Evolutionary conservation across 2,329 filamentous ascomycete genomes (phyloP).

Genomic region (Exophiala sideris): DNA sequence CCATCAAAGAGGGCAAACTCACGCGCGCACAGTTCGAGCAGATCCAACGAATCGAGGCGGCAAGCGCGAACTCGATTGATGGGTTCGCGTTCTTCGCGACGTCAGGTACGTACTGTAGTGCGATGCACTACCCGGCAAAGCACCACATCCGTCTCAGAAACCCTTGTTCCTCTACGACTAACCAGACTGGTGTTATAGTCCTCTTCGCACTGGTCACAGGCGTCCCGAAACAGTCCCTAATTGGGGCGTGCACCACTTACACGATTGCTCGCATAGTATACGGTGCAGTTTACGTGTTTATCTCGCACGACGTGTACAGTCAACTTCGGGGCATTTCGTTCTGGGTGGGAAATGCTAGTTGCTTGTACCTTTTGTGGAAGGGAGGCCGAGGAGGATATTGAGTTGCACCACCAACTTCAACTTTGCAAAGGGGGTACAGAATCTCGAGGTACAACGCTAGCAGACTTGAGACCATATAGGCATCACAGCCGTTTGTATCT

Average conservation of each 20-base stretch:
- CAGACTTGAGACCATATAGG: too few relatives aligned
- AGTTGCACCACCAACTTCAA: too few relatives aligned
- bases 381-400: slow-evolving; percentile 8
- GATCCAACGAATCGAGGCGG: slow-evolving; percentile 25
- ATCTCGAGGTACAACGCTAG: too few relatives aligned
- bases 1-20: slow-evolving; percentile 44
- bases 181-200: slow-evolving; percentile 29
- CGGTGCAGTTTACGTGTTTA: slow-evolving; percentile 39
- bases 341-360: slow-evolving; percentile 45
- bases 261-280: slow-evolving; percentile 42
- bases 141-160: neutral
- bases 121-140: neutral
- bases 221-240: slow-evolving; percentile 37
- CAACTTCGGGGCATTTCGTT: slow-evolving; percentile 39
- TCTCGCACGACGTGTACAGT: slow-evolving; percentile 36
- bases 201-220: slow-evolving; percentile 41
- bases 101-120: slow-evolving; percentile 10
- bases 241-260: slow-evolving; percentile 40
- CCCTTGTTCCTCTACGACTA: neutral
- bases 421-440: too few relatives aligned
- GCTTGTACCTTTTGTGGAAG: slow-evolving; percentile 38
- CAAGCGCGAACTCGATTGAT: slow-evolving; percentile 48
- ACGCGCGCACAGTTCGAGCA: slow-evolving; percentile 40
- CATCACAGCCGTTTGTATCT: too few relatives aligned
- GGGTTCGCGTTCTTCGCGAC: slow-evolving; percentile 34